These are phyloP conservation scores for Oryza coarctata DNA, from an alignment of 176 grass and related monocot genomes.

Conservation along the genomic window DNA sequence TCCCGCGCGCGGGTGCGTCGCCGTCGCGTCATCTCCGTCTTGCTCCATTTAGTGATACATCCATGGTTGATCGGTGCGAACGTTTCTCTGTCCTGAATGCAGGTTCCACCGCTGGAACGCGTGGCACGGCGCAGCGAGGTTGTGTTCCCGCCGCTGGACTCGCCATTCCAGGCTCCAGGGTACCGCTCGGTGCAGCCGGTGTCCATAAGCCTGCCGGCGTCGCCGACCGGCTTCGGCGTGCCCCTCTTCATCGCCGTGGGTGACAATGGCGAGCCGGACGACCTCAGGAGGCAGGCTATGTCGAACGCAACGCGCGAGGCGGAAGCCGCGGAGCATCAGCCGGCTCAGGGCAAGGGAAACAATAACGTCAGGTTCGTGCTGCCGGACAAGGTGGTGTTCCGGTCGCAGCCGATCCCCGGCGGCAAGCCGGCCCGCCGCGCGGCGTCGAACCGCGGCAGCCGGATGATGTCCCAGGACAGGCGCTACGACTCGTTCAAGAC, in stretches of 20 bases:
- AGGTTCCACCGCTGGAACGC: slow-evolving; percentile 35
- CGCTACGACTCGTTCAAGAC: slow-evolving; percentile 91
- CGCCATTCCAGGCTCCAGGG: slow-evolving; percentile 34
- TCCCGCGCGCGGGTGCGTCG: neutral
- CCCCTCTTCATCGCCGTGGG: neutral
- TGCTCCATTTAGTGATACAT: neutral
- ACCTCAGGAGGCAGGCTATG: slow-evolving; percentile 9
- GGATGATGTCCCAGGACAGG: slow-evolving; percentile 38
- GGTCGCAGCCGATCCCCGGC: slow-evolving; percentile 65
- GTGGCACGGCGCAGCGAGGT: slow-evolving; percentile 26
- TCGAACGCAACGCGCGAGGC: neutral
- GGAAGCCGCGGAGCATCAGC: neutral
- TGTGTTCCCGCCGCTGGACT: slow-evolving; percentile 32
- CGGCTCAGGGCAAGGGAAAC: neutral
- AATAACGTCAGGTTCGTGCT: slow-evolving; percentile 24
- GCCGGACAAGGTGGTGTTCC: slow-evolving; percentile 56
- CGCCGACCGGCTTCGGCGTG: slow-evolving; percentile 44
- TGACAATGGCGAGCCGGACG: neutral
- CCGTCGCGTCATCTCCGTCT: neutral
- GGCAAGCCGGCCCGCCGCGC: neutral
- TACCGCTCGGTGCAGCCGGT: slow-evolving; percentile 39
- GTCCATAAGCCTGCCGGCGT: slow-evolving; percentile 79
- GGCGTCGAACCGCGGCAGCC: neutral
- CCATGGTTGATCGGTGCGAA: neutral
- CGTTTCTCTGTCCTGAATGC: neutral